Conservation (phyloP, 176 grass and related monocot genomes). For the Rhynchospora pubera region DNA sequence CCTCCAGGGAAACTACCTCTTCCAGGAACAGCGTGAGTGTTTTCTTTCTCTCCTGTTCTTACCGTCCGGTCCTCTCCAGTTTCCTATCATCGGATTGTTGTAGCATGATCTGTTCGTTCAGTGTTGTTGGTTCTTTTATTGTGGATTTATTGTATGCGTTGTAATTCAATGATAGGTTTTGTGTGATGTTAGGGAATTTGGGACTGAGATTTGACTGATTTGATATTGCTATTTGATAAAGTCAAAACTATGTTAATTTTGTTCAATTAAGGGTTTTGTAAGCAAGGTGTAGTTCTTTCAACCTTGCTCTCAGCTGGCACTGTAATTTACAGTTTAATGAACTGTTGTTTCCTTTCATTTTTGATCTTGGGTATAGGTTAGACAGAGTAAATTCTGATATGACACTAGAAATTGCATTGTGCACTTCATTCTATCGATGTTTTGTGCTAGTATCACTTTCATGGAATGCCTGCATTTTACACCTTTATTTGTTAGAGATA, state of each 20-base stretch:
- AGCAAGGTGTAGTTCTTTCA: neutral
- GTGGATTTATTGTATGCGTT: neutral
- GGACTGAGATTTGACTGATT: neutral
- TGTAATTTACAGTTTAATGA: too few relatives aligned
- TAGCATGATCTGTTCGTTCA: neutral
- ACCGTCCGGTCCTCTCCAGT: neutral
- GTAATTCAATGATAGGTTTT: neutral
- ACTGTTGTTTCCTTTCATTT: too few relatives aligned
- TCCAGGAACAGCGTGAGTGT: slow-evolving; percentile 86
- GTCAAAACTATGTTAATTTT: neutral
- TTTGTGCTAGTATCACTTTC: too few relatives aligned
- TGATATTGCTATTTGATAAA: neutral
- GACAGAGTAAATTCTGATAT: too few relatives aligned
- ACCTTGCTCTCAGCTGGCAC: neutral
- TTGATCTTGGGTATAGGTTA: too few relatives aligned
- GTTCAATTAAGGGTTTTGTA: slow-evolving; percentile 1
- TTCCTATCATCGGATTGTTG: neutral
- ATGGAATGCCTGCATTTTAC: neutral
- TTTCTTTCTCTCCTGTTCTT: neutral
- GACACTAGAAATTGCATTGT: too few relatives aligned
- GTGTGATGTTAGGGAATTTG: neutral
- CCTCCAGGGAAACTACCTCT: slow-evolving; percentile 92
- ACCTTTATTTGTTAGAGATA: neutral
- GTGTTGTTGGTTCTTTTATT: too few relatives aligned
- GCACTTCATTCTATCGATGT: too few relatives aligned